phyloP scores from a whole-genome alignment of 208 protist species.

The Sergeia podlipaevii region DNA sequence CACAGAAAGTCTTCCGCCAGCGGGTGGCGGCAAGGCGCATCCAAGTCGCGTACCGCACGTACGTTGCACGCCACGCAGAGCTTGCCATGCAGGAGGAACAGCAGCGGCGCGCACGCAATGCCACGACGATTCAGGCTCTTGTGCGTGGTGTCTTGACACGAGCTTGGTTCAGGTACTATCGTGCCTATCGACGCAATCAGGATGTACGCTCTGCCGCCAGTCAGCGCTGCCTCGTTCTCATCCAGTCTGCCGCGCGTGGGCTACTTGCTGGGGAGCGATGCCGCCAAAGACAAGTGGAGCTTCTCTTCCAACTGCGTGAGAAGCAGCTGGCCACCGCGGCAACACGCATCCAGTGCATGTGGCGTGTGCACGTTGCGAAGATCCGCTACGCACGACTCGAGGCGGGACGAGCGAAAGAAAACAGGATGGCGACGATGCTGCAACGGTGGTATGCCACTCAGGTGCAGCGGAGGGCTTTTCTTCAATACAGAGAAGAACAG shows the following conservation, averaged over 20 bases:
- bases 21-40: slow-evolving; percentile 71
- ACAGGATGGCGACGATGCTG: slow-evolving; percentile 43
- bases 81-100: slow-evolving; percentile 22
- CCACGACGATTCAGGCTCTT: slow-evolving; percentile 69
- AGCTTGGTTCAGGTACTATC: slow-evolving; percentile 83
- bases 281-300: slow-evolving; percentile 18
- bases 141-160: slow-evolving; percentile 79
- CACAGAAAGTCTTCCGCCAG: slow-evolving; percentile 31
- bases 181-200: slow-evolving; percentile 66
- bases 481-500: slow-evolving; percentile 33
- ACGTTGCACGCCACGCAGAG: slow-evolving; percentile 41
- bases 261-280: slow-evolving; percentile 23
- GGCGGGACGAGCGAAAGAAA: slow-evolving; percentile 41
- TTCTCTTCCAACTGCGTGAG: slow-evolving; percentile 22
- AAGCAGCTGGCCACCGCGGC: slow-evolving; percentile 28
- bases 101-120: slow-evolving; percentile 43
- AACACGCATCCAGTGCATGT: slow-evolving; percentile 66
- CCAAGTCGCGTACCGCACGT: slow-evolving; percentile 47
- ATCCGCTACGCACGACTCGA: slow-evolving; percentile 55
- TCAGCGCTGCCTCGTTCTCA: slow-evolving; percentile 45
- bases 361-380: slow-evolving; percentile 60
- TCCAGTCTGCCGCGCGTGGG: slow-evolving; percentile 53
- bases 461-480: slow-evolving; percentile 40
- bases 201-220: slow-evolving; percentile 62
- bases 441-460: slow-evolving; percentile 68